Conservation (phyloP, 805 yeast genomes). For the Candida sanyiensis region DNA sequence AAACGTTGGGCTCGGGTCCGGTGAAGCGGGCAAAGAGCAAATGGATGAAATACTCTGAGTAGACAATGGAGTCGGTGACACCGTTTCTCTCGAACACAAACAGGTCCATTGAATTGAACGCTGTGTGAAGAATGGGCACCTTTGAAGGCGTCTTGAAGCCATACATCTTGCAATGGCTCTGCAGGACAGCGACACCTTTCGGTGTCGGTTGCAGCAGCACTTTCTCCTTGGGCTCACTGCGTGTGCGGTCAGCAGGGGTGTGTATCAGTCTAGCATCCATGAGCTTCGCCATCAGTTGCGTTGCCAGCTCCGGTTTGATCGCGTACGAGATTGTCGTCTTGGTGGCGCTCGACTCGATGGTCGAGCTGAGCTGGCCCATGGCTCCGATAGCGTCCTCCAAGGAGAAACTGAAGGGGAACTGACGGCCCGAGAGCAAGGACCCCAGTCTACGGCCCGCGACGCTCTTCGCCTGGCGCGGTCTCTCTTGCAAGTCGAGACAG, state of each 20-base stretch:
- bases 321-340: conserved; percentile 50
- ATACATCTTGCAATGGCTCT: conserved; percentile 48
- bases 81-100: conserved; percentile 61
- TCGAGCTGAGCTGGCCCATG: conserved; percentile 46
- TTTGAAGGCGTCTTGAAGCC: conserved; percentile 40
- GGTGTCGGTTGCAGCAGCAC: conserved; percentile 77
- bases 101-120: conserved; percentile 66
- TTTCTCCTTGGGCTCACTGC: conserved; percentile 38
- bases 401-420: conserved; percentile 49
- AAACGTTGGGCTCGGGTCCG: conserved; percentile 65
- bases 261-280: conserved; percentile 63
- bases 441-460: conserved; percentile 12
- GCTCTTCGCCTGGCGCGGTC: conserved; percentile 16
- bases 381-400: conserved; percentile 43
- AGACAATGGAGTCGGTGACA: conserved; percentile 50
- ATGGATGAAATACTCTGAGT: conserved; percentile 59
- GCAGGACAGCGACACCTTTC: conserved; percentile 74
- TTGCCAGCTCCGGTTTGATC: conserved; percentile 46
- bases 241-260: conserved; percentile 69
- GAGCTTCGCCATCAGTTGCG: conserved; percentile 42
- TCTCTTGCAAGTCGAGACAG: conserved; percentile 35
- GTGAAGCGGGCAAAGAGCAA: conserved; percentile 56
- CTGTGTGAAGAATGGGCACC: conserved; percentile 47
- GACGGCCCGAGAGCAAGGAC: conserved; percentile 28
- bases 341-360: conserved; percentile 43